Evolutionary conservation across 1,284 basidiomycete species (phyloP), one percentile per base, ranked within the genome.

Genomic region (Mrakiaceae sp.): DNA sequence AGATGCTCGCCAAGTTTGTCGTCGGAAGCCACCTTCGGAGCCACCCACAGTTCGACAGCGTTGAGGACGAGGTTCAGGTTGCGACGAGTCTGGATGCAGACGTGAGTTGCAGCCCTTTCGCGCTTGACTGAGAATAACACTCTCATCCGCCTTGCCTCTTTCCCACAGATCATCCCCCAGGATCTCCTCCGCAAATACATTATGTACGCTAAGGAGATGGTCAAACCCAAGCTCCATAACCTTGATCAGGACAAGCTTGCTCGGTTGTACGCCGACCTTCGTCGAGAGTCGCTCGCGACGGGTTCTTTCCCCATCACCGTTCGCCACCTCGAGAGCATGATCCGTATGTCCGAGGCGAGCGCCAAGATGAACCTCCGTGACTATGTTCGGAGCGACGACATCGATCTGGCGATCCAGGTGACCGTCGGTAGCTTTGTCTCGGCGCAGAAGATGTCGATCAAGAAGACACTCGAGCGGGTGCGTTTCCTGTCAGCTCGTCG

Each of bases 251-350:
- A 98, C 74, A 98, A 98, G 75, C 83, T 98, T 14, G 82, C 93
- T 8, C 83, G 86, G n/a, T 83, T 99, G 55, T 98, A 96, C 75
- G 87, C 91, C n/a, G 96, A 99, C 74, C 82, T 99, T 52, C 86
- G 96, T 60, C 87, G 93, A 68, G 96, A 99, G 75, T 97, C 93
- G 3, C 81, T 95, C 69, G 91, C 92, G 12, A 99, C 96, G 1
- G 95, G 95, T 48, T 97, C 92, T 27, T 97, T 91, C 79, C 95
- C 95, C 3, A 97, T 99, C 74, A 99, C 96, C 4, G 90, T 98
- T 58, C 88, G 96, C 69, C 96, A 98, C 74, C 78, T 99, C 67
- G 96, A 99, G 78, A 94, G 90, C 74, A 98, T 97, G 90, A 98
- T 99, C 76, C 86, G 96, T 55, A 98, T 98, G 96, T 85, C 92